Base-by-base conservation (phyloP, 1,139 yeast genomes). In the Geotrichum histeridarum region DNA sequence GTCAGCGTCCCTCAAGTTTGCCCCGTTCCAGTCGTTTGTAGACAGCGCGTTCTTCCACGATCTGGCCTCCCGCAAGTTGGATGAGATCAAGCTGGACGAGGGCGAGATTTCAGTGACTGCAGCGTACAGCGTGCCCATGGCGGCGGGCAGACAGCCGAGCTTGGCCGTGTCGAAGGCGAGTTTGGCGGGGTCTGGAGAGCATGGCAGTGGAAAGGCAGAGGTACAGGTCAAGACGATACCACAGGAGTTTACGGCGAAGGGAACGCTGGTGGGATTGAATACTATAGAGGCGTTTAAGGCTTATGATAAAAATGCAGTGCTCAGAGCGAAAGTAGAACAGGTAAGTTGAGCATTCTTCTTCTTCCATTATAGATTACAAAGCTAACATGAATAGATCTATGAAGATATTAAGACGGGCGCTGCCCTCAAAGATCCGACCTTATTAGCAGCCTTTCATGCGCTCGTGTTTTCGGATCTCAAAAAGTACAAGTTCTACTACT, bases 11-110 rank as follows among this genome's bases (percentile, higher is more conserved):
- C 36, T 58, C 38, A 62, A 74, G 59, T 83, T 75, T 67, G 75
- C 80, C 0, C 79, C 87, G 0, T 71, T 83, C 30, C 82, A 79
- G 57, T 84, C 96, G 1, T 86, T 86, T 67, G 82, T 86, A 36
- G 97, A 91, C 64, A 81, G 96, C 0, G 81, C 95, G 0, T 93
- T 93, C 70, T 93, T 93, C 72, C 83, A 84, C 45, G 80, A 78
- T 61, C 75, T 93, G 18, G 77, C 93, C 0, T 79, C 79, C 52
- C 69, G 80, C 62, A 89, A 89, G 65, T 75, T 89, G 49, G 81
- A 86, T 58, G 77, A 81, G 50, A 79, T 80, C 64, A 85, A 83
- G 65, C 74, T 86, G 45, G 86, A 83, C 61, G 73, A 80, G 42
- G 69, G 79, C 3, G 70, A 72, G 8, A 68, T 72, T 49, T 66